A percentile compares a stretch with the other conserved stretches of the same genome.
Evolutionary conservation across 2,329 filamentous ascomycete genomes (phyloP).

Genomic region (Simplicillium aogashimaense): DNA sequence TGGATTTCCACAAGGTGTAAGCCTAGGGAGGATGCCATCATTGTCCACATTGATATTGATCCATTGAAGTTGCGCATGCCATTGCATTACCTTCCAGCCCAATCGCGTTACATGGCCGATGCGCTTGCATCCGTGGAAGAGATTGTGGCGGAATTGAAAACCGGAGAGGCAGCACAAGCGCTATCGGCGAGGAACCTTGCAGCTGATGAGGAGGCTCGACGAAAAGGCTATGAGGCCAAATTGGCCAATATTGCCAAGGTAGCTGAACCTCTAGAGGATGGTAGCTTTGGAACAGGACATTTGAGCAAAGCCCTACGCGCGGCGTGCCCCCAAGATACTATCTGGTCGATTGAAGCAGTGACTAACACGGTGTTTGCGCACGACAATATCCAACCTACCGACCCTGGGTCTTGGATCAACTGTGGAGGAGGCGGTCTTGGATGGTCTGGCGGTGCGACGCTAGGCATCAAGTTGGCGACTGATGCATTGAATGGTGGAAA

Average conservation of each 20-base stretch:
- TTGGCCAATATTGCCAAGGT: conserved; percentile 49
- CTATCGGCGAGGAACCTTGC: conserved; percentile 14
- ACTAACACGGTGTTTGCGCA: conserved; percentile 58
- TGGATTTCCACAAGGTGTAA: conserved; percentile 76
- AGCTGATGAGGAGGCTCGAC: conserved; percentile 32
- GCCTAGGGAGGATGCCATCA: conserved; percentile 38
- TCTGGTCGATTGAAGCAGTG: conserved; percentile 71
- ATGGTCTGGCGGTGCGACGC: conserved; percentile 66
- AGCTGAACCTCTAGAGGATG: conserved; percentile 49
- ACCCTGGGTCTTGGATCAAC: conserved; percentile 69
- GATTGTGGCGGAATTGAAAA: conserved; percentile 51
- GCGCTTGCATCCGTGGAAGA: conserved; percentile 57
- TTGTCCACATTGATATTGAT: conserved; percentile 58
- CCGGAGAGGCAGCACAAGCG: conserved; percentile 29
- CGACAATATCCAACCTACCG: conserved; percentile 59
- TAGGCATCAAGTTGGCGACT: conserved; percentile 67
- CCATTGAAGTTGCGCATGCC: conserved; percentile 64
- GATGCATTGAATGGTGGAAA: conserved; percentile 31
- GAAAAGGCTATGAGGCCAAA: conserved; percentile 46
- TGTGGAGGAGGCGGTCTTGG: conserved; percentile 73
- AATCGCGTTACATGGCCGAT: conserved; percentile 58
- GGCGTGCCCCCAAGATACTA: conserved; percentile 39
- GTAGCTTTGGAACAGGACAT: conserved; percentile 32
- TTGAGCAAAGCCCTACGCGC: conserved; percentile 20
- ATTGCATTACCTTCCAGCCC: conserved; percentile 59